Percentiles rank a stretch among this genome's conserved stretches.
phyloP scores from a whole-genome alignment of 2,329 filamentous ascomycete genomes.

The Colletotrichum plurivorum region DNA sequence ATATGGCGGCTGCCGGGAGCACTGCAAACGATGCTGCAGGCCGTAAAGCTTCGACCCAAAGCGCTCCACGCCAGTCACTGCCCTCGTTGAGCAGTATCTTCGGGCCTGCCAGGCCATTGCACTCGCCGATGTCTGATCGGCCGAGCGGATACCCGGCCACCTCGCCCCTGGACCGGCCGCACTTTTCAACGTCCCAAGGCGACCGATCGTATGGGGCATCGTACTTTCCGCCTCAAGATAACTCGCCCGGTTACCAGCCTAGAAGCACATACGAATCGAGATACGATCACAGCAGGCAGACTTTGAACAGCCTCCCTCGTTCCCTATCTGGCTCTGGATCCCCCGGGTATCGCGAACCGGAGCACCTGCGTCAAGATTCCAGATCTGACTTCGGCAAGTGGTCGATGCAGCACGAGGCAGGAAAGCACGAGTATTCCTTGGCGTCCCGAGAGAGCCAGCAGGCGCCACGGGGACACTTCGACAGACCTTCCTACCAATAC shows the following conservation, averaged over 20 bases:
- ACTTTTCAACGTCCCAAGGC: slow-evolving; percentile 52
- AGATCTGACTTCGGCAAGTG: slow-evolving; percentile 55
- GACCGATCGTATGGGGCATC: slow-evolving; percentile 58
- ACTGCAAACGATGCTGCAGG: slow-evolving; percentile 53
- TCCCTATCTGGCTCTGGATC: slow-evolving; percentile 61
- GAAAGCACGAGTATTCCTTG: slow-evolving; percentile 62
- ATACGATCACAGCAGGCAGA: slow-evolving; percentile 58
- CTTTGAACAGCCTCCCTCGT: slow-evolving; percentile 45
- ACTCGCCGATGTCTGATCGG: slow-evolving; percentile 63
- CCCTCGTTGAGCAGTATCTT: slow-evolving; percentile 72
- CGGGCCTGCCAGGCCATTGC: slow-evolving; percentile 61
- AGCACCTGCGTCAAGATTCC: slow-evolving; percentile 52
- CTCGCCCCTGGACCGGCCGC: slow-evolving; percentile 64
- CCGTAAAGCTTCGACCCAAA: slow-evolving; percentile 51
- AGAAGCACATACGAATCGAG: slow-evolving; percentile 63
- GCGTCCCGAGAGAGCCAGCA: slow-evolving; percentile 55
- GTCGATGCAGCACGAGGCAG: slow-evolving; percentile 56
- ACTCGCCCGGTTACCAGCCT: slow-evolving; percentile 57
- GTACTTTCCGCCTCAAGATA: slow-evolving; percentile 60
- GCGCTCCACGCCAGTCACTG: slow-evolving; percentile 61
- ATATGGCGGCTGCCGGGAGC: slow-evolving; percentile 58
- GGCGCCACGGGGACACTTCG: slow-evolving; percentile 50
- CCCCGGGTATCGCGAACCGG: slow-evolving; percentile 58
- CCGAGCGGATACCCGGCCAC: slow-evolving; percentile 57
- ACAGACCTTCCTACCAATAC: slow-evolving; percentile 54